Evolutionary conservation across 2,329 filamentous ascomycete species (phyloP).

Genomic region (Ophiosphaerella herpotricha): DNA sequence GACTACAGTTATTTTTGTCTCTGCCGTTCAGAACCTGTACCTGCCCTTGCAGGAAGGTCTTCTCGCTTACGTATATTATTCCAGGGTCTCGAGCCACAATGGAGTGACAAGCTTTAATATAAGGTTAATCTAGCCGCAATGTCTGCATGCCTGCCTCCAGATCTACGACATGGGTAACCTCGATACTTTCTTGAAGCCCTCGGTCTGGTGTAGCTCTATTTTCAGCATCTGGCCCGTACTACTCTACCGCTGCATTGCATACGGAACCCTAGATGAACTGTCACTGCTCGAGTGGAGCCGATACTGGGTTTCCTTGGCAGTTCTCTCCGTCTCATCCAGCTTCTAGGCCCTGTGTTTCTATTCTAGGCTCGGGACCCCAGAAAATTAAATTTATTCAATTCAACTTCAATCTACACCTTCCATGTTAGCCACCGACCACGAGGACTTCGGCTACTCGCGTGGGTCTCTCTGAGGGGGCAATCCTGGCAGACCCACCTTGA

Average conservation of each 20-base stretch:
- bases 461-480: slow-evolving; percentile 9
- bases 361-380: slow-evolving; percentile 34
- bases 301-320: slow-evolving; percentile 13
- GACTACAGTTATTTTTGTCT: slow-evolving; percentile 38
- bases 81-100: slow-evolving; percentile 26
- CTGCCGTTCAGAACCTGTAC: slow-evolving; percentile 20
- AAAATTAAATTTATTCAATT: slow-evolving; percentile 37
- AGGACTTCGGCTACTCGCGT: slow-evolving; percentile 10
- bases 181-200: slow-evolving; percentile 19
- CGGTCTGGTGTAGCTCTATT: slow-evolving; percentile 24
- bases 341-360: slow-evolving; percentile 33
- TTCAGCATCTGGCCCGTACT: slow-evolving; percentile 31
- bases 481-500: slow-evolving; percentile 9
- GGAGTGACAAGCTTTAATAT: slow-evolving; percentile 47
- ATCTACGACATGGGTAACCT: slow-evolving; percentile 37
- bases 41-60: slow-evolving; percentile 35
- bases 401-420: slow-evolving; percentile 32
- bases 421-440: slow-evolving; percentile 21
- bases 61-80: slow-evolving; percentile 34
- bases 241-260: slow-evolving; percentile 27
- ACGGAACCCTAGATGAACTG: slow-evolving; percentile 35
- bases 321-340: slow-evolving; percentile 16
- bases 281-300: slow-evolving; percentile 18
- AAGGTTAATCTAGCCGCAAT: slow-evolving; percentile 47
- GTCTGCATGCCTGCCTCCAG: slow-evolving; percentile 37